These are phyloP conservation scores for Salvia rosmarinus DNA, from an alignment of 257 asterid species.

Conservation along the genomic window DNA sequence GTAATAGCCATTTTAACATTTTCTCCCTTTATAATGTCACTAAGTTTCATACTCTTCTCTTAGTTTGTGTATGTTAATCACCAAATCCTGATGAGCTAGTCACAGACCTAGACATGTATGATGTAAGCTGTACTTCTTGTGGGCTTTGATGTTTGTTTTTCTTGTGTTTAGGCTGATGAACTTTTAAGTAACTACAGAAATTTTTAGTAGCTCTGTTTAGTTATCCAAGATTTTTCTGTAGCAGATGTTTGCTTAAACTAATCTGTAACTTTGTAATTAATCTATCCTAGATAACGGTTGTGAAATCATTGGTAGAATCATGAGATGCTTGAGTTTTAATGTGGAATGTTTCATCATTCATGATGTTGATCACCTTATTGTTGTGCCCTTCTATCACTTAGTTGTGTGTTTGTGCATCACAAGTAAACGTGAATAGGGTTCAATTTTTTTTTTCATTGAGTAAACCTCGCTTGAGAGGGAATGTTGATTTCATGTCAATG, in stretches of 20 bases:
- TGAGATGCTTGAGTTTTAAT: not conserved
- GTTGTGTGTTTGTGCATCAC: not conserved
- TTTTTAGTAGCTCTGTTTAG: not conserved
- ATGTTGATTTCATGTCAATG: too few relatives aligned
- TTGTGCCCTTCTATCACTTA: not conserved
- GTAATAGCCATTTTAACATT: not conserved
- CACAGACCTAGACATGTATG: not conserved
- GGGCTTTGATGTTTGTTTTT: not conserved
- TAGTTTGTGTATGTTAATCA: conserved; percentile 11
- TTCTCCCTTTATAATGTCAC: not conserved
- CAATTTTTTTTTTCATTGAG: too few relatives aligned
- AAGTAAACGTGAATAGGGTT: too few relatives aligned
- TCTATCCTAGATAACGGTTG: not conserved
- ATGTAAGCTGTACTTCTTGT: not conserved
- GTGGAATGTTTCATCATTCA: not conserved
- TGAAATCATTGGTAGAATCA: not conserved
- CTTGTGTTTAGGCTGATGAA: not conserved
- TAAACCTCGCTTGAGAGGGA: too few relatives aligned
- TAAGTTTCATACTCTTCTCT: not conserved
- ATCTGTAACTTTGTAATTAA: not conserved
- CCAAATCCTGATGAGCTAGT: conserved; percentile 17
- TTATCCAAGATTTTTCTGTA: not conserved
- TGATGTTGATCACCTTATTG: not conserved
- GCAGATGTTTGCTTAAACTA: not conserved
- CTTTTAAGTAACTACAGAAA: not conserved